Percentiles rank a stretch among this genome's conserved stretches.
phyloP scores from a whole-genome alignment of 257 asterid genomes.

The Ilex aquifolium region DNA sequence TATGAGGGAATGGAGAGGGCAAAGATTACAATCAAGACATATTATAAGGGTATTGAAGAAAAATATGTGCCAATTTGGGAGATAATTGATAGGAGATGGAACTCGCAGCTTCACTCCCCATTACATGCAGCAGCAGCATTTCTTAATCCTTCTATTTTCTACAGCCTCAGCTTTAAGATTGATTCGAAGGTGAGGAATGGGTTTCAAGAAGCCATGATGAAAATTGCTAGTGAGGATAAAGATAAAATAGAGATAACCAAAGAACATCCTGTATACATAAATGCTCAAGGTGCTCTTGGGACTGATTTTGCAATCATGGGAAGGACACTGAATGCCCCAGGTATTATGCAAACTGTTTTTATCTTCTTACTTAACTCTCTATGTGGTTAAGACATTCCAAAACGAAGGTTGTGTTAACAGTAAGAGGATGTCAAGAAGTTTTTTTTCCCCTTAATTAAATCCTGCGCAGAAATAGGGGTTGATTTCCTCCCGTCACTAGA shows the following conservation, averaged over 20 bases:
- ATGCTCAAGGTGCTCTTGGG: slow-evolving; percentile 41
- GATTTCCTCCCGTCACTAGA: too few relatives aligned
- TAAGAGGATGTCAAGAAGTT: too few relatives aligned
- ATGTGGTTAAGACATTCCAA: too few relatives aligned
- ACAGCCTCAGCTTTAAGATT: slow-evolving; percentile 23
- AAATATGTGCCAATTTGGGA: slow-evolving; percentile 34
- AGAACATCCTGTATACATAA: slow-evolving; percentile 34
- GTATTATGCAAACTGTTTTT: slow-evolving; percentile 10
- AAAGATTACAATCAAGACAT: slow-evolving; percentile 30
- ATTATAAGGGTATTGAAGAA: slow-evolving; percentile 29
- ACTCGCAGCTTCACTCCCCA: slow-evolving; percentile 28
- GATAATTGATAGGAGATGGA: slow-evolving; percentile 41
- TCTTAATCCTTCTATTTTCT: slow-evolving; percentile 43
- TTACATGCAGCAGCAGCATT: slow-evolving; percentile 39
- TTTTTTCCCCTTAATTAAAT: too few relatives aligned
- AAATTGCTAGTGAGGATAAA: slow-evolving; percentile 25
- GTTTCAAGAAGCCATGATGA: slow-evolving; percentile 46
- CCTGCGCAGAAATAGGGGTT: too few relatives aligned
- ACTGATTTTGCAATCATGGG: slow-evolving; percentile 44
- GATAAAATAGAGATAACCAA: slow-evolving; percentile 37
- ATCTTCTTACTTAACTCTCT: background rate
- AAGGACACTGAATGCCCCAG: slow-evolving; percentile 39
- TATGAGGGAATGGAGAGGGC: slow-evolving; percentile 40
- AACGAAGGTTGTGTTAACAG: too few relatives aligned
- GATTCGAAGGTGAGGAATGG: slow-evolving; percentile 39